These are phyloP conservation scores for Allantophomopsis cytisporea DNA, from an alignment of 2,329 filamentous ascomycete genomes.

Conservation along the genomic window DNA sequence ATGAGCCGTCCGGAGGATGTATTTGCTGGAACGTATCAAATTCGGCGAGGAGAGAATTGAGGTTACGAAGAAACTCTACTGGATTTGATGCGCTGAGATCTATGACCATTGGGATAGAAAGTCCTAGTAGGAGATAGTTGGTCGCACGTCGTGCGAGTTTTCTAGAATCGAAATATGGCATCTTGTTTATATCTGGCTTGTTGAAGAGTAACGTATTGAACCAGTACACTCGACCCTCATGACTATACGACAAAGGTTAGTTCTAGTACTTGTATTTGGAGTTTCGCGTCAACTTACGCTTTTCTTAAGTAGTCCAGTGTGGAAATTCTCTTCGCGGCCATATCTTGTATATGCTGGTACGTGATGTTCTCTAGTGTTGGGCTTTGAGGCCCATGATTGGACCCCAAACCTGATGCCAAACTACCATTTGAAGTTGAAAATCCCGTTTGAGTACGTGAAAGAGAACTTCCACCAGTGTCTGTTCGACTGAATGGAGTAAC, in stretches of 20 bases:
- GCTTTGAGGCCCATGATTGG: conserved; percentile 11
- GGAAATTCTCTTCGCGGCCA: conserved; percentile 83
- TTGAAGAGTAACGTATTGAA: conserved; percentile 95
- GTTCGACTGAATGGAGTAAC: conserved; percentile 11
- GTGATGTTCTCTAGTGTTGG: conserved; percentile 20
- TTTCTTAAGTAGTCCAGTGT: conserved; percentile 88
- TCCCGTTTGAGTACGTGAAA: background rate
- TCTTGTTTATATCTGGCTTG: conserved; percentile 61
- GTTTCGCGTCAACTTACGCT: conserved; percentile 44
- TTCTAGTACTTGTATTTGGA: conserved; percentile 1
- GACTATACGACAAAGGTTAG: conserved; percentile 33
- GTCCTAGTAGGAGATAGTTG: conserved; percentile 83
- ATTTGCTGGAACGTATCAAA: conserved; percentile 90
- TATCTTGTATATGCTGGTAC: conserved; percentile 62
- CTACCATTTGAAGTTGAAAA: background rate
- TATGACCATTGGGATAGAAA: conserved; percentile 79
- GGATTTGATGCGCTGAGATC: conserved; percentile 74
- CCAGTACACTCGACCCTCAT: conserved; percentile 93
- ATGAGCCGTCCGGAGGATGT: conserved; percentile 63
- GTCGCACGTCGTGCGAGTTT: conserved; percentile 83
- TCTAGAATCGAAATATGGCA: conserved; percentile 74
- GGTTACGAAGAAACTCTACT: conserved; percentile 72
- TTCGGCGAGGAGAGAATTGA: conserved; percentile 76
- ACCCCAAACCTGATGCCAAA: conserved; percentile 2
- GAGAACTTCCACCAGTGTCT: conserved; percentile 1